Evolutionary conservation across 495 filamentous ascomycete genomes (phyloP).

Genomic region (Lasiosphaeris hirsuta): DNA sequence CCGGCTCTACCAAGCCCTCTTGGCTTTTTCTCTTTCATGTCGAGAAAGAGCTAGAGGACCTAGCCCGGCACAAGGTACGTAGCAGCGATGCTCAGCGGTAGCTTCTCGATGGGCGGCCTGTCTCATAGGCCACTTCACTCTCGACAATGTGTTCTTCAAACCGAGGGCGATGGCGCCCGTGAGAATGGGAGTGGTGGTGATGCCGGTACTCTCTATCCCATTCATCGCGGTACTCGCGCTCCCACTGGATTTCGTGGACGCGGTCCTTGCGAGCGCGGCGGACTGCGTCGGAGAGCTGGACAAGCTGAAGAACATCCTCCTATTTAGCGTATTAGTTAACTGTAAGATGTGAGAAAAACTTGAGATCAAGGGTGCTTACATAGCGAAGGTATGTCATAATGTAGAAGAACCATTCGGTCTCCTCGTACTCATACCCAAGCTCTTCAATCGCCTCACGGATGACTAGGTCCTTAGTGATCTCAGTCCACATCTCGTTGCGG

Average conservation of each 20-base stretch:
- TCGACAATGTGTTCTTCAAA: slow-evolving; percentile 56
- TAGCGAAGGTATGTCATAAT: slow-evolving; percentile 86
- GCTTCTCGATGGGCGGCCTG: slow-evolving; percentile 30
- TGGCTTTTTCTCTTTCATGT: no score
- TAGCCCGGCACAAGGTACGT: no score
- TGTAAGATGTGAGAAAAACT: not conserved
- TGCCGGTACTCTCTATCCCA: slow-evolving; percentile 54
- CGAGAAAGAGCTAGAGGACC: no score
- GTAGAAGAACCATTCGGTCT: slow-evolving; percentile 86
- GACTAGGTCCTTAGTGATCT: slow-evolving; percentile 93
- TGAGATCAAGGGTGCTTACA: slow-evolving; percentile 49
- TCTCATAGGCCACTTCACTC: slow-evolving; percentile 54
- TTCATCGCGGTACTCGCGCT: slow-evolving; percentile 61
- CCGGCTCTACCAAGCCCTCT: no score
- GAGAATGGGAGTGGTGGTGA: slow-evolving; percentile 19
- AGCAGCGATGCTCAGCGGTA: slow-evolving; percentile 18
- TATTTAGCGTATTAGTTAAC: slow-evolving; percentile 38
- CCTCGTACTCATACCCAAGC: slow-evolving; percentile 84
- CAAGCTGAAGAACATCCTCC: slow-evolving; percentile 84
- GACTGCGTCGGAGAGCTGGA: slow-evolving; percentile 78
- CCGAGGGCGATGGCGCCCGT: slow-evolving; percentile 37
- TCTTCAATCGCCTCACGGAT: slow-evolving; percentile 81
- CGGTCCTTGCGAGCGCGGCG: slow-evolving; percentile 70
- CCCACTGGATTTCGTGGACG: slow-evolving; percentile 76
- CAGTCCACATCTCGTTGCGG: slow-evolving; percentile 83